Conservation (phyloP, 2,329 filamentous ascomycete species). For the Alternaria ventricosa region DNA sequence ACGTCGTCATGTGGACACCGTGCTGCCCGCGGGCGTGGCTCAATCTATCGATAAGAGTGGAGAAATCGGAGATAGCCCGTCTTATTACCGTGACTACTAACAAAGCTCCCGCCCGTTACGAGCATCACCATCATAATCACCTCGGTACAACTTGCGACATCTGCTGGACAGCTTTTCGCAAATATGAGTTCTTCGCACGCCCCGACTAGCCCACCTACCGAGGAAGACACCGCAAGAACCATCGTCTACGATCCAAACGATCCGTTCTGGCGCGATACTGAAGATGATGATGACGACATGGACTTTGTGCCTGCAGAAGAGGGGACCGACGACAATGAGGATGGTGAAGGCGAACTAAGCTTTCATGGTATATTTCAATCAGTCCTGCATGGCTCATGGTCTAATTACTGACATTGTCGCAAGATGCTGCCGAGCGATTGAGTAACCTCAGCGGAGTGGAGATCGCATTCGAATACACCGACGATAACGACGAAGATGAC, state of each 20-base stretch:
- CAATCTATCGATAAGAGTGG: conserved; percentile 16
- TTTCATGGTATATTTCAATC: conserved; percentile 40
- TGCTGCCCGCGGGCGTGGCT: background rate
- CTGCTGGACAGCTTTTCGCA: conserved; percentile 1
- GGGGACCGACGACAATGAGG: conserved; percentile 48
- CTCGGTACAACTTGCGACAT: conserved; percentile 7
- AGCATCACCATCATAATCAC: conserved; percentile 8
- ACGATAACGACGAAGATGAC: conserved; percentile 46
- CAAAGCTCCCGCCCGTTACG: conserved; percentile 8
- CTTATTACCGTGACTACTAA: conserved; percentile 12
- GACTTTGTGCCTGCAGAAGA: conserved; percentile 57
- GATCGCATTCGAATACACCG: conserved; percentile 51
- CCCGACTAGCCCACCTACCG: conserved; percentile 31
- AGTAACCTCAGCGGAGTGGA: conserved; percentile 51
- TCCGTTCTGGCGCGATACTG: conserved; percentile 43
- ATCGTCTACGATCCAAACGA: conserved; percentile 43
- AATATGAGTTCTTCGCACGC: conserved; percentile 37
- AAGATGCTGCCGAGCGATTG: conserved; percentile 52
- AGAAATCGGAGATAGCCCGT: conserved; percentile 7
- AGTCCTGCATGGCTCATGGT: background rate
- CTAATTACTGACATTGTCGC: background rate
- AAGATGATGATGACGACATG: conserved; percentile 56
- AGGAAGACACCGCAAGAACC: conserved; percentile 33
- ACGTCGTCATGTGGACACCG: background rate
- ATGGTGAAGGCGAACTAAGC: conserved; percentile 44